Evolutionary conservation across 1,284 basidiomycete genomes (phyloP), one percentile per base, ranked within the genome.

Genomic region (Ustilago shanxiensis): DNA sequence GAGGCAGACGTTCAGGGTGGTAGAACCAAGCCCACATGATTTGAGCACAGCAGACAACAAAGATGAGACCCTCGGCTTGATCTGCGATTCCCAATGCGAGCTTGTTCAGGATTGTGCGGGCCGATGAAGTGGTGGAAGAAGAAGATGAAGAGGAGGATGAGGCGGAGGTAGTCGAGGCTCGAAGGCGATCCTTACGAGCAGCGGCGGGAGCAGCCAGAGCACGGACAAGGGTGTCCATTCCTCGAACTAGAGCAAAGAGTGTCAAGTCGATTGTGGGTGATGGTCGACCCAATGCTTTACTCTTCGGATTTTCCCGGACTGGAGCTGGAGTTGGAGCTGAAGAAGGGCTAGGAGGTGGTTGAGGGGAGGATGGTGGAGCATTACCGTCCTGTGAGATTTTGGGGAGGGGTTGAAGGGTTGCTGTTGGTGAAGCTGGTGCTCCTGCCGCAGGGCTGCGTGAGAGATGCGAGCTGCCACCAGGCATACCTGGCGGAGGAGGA

Each of bases 251-350:
- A 7, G 86, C 75, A 55, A 87, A 87, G 35, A 87, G 82, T 6
- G 87, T 87, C 22, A 87, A 66, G 63, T 87, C 86, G 60, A 87
- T 83, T 2, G 87, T 87, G 0, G 86, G 82, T 14, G 80, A 83
- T 11, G 80, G 77, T 44, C 60, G 53, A 9, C 77, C 79, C 0
- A 79, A 54, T 2, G 77, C 33, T 33, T 37, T 44, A 9, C 24
- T 62, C 20, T 55, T 39, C 3, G 39, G 3, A 28, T 61, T 41
- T 41, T 49, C 49, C 50, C 14, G n/a, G 47, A 1, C 13, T 33
- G 35, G 4, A n/a, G 28, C 2, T 28, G 37, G 2, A 10, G 4
- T 14, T 31, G 3, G 6, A 56, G 51, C 51, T 53, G 29, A 9
- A 26, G n/a, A 35, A n/a, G 59, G 59, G n/a, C 54, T 28, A 16